phyloP scores from a whole-genome alignment of 179 eudicot genomes.

The Vitellaria paradoxa region DNA sequence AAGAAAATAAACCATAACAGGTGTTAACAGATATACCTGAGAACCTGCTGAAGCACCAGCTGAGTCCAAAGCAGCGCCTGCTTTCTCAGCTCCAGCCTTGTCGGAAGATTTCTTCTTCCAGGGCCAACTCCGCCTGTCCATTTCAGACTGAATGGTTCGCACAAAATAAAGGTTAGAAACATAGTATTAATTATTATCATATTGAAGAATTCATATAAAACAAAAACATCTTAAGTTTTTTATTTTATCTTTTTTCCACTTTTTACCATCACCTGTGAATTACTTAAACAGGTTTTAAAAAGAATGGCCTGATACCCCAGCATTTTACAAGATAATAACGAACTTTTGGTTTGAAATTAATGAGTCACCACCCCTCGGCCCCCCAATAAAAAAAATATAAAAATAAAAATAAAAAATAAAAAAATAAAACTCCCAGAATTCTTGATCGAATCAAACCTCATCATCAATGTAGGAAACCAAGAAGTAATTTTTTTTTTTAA shows the following conservation, averaged over 20 bases:
- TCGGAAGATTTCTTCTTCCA: slow-evolving; percentile 96
- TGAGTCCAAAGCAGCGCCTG: slow-evolving; percentile 53
- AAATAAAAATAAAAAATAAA: no score
- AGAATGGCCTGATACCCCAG: not conserved
- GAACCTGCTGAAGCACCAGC: slow-evolving; percentile 45
- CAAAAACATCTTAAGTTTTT: not conserved
- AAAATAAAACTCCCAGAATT: not conserved
- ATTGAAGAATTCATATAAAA: not conserved
- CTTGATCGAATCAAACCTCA: not conserved
- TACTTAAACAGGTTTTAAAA: not conserved
- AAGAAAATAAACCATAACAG: slow-evolving; percentile 12
- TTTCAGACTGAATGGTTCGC: slow-evolving; percentile 35
- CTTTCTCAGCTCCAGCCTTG: slow-evolving; percentile 60
- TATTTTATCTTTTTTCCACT: not conserved
- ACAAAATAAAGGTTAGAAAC: slow-evolving; percentile 7
- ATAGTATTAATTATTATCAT: not conserved
- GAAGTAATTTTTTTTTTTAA: not conserved
- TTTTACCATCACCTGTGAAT: not conserved
- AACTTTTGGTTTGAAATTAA: not conserved
- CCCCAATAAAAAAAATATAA: not conserved
- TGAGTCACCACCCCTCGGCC: not conserved
- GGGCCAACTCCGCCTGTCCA: slow-evolving; percentile 90
- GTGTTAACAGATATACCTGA: slow-evolving; percentile 43
- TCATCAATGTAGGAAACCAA: not conserved
- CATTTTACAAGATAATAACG: not conserved